Evolutionary conservation across 208 protist species (phyloP).

Genomic region (Trypanosoma mega): DNA sequence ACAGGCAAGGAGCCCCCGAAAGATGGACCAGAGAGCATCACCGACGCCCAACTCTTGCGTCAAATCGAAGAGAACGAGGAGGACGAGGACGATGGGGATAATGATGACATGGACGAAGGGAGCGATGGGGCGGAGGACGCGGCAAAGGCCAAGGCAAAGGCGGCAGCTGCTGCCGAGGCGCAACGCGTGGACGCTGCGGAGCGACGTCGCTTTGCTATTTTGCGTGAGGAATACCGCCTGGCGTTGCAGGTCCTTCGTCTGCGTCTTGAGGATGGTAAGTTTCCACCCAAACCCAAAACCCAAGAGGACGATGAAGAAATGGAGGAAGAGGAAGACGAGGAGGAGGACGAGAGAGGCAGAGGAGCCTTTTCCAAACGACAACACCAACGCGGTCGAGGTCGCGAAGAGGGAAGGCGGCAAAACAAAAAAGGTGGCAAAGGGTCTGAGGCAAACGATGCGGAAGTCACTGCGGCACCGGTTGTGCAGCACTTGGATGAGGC

Average conservation of each 20-base stretch:
- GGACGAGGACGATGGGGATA: conserved; percentile 34
- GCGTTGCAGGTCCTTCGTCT: conserved; percentile 47
- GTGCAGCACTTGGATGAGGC: conserved; percentile 69
- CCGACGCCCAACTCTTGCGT: conserved; percentile 9
- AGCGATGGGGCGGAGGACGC: conserved; percentile 7
- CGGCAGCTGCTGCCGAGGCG: conserved; percentile 29
- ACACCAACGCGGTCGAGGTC: background rate
- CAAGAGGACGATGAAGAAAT: conserved; percentile 44
- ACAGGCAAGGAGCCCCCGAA: conserved; percentile 6
- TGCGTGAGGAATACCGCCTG: conserved; percentile 70
- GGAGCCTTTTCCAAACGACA: no score
- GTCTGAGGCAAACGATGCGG: background rate
- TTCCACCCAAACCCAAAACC: conserved; percentile 37
- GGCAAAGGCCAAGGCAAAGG: conserved; percentile 10
- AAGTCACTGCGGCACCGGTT: conserved; percentile 13
- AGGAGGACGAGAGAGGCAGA: conserved; percentile 14
- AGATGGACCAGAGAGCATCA: background rate
- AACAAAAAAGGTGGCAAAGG: conserved; percentile 6
- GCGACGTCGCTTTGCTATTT: conserved; percentile 44
- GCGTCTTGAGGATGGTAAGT: conserved; percentile 47
- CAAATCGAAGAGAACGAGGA: no score
- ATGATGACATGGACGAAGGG: conserved; percentile 53
- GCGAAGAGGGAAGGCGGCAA: conserved; percentile 3
- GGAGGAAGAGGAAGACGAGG: conserved; percentile 24
- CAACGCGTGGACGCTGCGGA: conserved; percentile 47